These are phyloP conservation scores for Dictyostelium firmibasis DNA, from an alignment of 78 protist species.

Conservation along the genomic window DNA sequence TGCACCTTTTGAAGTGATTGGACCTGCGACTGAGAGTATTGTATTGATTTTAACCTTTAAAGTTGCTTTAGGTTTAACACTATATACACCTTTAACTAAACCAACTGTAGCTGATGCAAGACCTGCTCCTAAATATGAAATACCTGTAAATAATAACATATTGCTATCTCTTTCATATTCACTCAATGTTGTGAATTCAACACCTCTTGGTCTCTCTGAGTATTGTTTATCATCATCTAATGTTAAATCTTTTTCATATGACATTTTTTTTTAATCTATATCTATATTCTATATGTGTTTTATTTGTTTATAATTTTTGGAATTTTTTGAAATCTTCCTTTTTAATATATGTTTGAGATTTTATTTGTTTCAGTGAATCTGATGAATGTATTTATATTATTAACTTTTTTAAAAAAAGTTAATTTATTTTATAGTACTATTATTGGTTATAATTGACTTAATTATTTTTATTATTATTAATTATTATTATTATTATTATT, in stretches of 20 bases:
- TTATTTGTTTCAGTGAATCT: too few relatives aligned
- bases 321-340: too few relatives aligned
- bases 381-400: too few relatives aligned
- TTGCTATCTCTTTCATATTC: not conserved
- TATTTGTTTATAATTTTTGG: too few relatives aligned
- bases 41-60: not conserved
- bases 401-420: too few relatives aligned
- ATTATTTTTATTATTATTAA: too few relatives aligned
- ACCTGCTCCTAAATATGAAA: slow-evolving; percentile 16
- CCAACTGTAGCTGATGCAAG: not conserved
- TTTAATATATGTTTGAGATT: too few relatives aligned
- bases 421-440: too few relatives aligned
- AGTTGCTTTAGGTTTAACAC: not conserved
- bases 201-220: not conserved
- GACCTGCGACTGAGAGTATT: not conserved
- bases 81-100: not conserved
- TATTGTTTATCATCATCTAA: not conserved
- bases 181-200: not conserved
- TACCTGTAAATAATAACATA: not conserved
- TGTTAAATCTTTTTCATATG: not conserved
- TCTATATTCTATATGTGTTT: too few relatives aligned
- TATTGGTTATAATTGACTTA: too few relatives aligned
- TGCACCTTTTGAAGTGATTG: not conserved
- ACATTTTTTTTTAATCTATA: not conserved
- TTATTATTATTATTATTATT: too few relatives aligned